A percentile compares a stretch with the other conserved stretches of the same genome.
phyloP scores from a whole-genome alignment of 768 basidiomycete species.

The Serendipita vermifera region DNA sequence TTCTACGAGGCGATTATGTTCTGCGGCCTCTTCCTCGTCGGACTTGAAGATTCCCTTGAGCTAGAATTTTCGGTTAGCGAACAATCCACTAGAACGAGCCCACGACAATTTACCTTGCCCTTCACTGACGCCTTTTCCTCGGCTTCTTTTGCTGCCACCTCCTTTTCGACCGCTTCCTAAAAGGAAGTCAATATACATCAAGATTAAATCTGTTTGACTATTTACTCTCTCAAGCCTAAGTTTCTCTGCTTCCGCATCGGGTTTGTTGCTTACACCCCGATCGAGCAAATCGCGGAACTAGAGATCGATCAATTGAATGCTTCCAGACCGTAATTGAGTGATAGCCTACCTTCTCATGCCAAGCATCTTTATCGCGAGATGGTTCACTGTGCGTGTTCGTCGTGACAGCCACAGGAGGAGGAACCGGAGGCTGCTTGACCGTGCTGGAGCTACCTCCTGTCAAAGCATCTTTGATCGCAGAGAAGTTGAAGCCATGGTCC shows the following conservation, averaged over 20 bases:
- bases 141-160: not conserved
- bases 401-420: not conserved
- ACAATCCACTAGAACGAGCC: too few relatives aligned
- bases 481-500: not conserved
- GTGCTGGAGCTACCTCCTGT: not conserved
- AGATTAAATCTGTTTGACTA: not conserved
- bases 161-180: conserved; percentile 2
- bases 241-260: not conserved
- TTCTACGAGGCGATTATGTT: not conserved
- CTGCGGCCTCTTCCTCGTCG: not conserved
- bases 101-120: not conserved
- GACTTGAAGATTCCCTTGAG: not conserved
- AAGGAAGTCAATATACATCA: not conserved
- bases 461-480: not conserved
- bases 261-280: not conserved
- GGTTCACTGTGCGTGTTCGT: not conserved
- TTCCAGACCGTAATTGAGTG: too few relatives aligned
- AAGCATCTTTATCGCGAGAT: not conserved
- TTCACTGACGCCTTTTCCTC: not conserved
- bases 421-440: not conserved
- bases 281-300: not conserved
- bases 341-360: conserved; percentile 1
- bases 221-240: not conserved
- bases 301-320: not conserved
- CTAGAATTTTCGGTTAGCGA: too few relatives aligned